Evolutionary conservation across 2,329 filamentous ascomycete species (phyloP), one percentile per base, ranked within the genome.

Genomic region (Fonsecaea multimorphosa): DNA sequence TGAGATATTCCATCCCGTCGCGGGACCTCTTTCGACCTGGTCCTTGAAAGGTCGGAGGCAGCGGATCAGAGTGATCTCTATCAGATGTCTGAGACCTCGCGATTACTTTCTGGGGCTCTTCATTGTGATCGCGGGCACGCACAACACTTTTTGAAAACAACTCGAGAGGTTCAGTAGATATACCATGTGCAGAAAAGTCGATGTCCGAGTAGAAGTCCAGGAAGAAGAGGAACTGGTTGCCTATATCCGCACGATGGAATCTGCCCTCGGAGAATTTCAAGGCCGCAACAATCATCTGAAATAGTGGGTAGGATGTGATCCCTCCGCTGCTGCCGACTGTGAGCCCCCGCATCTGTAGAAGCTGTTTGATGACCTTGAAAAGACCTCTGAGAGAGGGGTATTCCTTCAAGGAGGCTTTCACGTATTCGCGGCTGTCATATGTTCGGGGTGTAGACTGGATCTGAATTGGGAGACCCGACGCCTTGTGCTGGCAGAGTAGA

Each of bases 261-360:
- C 73, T 71, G 63, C 72, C 76, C 32, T 78, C 76, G 34, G 75
- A 75, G 67, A 82, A 77, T 67, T 82, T 82, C 31, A 87, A 74
- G 31, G 82, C 81, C 4, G 85, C 83, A 14, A 84, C 82, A 19
- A 88, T 74, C 78, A 88, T 84, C 76, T 87, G 83, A 71, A 86
- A 80, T 9, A 87, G 76, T 12, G 81, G 77, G 71, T 88, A 86
- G 0, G 84, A 82, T 16, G 81, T 81, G 36, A 88, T 74, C 1
- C 84, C 83, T n/a, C 81, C 81, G 2, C 74, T 71, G 61, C 76
- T 79, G 19, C 82, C 78, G 59, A 84, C 80, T 34, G 79, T 78
- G 1, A 88, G 73, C 27, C 78, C 79, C 44, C 83, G 80, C 24
- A 83, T 76, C 58, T 84, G 79, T 46, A 89, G 76, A 16, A 81